phyloP scores from a whole-genome alignment of 2,329 filamentous ascomycete species.

The Xylaria polymorpha region DNA sequence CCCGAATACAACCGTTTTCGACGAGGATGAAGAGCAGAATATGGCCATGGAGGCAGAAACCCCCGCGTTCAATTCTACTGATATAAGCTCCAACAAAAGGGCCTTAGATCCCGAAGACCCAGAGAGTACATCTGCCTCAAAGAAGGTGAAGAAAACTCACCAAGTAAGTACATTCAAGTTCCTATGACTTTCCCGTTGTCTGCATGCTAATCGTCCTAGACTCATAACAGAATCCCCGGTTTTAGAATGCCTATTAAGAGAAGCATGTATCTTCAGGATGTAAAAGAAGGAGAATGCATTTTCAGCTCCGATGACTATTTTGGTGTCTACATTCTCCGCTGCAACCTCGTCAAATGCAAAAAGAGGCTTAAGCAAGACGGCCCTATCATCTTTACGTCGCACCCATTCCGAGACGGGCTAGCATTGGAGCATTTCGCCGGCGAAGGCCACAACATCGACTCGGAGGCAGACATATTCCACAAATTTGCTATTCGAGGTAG shows the following conservation, averaged over 20 bases:
- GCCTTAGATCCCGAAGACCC: neutral
- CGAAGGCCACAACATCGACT: slow-evolving; percentile 15
- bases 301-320: slow-evolving; percentile 18
- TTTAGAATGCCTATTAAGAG: slow-evolving; percentile 6
- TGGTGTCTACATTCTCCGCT: slow-evolving; percentile 32
- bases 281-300: slow-evolving; percentile 23
- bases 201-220: neutral
- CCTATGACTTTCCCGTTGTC: neutral
- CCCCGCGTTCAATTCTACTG: neutral
- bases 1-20: neutral
- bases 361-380: slow-evolving; percentile 19
- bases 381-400: slow-evolving; percentile 24
- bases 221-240: no score
- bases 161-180: slow-evolving; percentile 4
- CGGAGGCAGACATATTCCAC: slow-evolving; percentile 28
- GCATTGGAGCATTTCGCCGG: slow-evolving; percentile 27
- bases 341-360: slow-evolving; percentile 27
- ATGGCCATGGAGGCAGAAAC: neutral
- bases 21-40: neutral
- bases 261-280: slow-evolving; percentile 1
- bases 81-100: slow-evolving; percentile 17
- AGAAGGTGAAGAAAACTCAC: slow-evolving; percentile 25
- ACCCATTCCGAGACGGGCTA: slow-evolving; percentile 27
- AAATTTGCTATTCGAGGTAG: slow-evolving; percentile 29
- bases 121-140: neutral